phyloP scores from a whole-genome alignment of 768 basidiomycete genomes.

The Floccularia luteovirens region DNA sequence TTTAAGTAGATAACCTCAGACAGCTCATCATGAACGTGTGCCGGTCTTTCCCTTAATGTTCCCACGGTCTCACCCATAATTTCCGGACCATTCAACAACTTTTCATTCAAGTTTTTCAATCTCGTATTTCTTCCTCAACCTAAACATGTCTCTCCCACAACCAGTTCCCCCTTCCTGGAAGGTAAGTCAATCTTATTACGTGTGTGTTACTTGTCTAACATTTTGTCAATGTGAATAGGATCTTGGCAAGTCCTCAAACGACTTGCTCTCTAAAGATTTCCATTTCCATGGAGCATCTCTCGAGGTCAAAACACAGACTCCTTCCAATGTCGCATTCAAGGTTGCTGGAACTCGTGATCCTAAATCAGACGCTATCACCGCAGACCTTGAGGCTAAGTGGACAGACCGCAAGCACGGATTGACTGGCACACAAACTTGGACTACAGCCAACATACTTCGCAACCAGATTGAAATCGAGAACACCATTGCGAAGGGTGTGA shows the following conservation, averaged over 20 bases:
- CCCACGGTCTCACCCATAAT: slow-evolving; percentile 4
- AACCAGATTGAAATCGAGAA: slow-evolving; percentile 93
- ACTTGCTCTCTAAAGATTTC: slow-evolving; percentile 91
- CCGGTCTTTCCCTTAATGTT: slow-evolving; percentile 8
- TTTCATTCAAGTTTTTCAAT: not conserved
- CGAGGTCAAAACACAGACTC: slow-evolving; percentile 86
- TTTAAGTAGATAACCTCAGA: too few relatives aligned
- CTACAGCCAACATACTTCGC: slow-evolving; percentile 87
- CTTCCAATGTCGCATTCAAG: slow-evolving; percentile 89
- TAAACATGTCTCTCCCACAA: slow-evolving; percentile 83
- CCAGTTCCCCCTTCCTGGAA: slow-evolving; percentile 98
- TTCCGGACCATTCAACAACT: not conserved
- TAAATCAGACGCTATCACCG: slow-evolving; percentile 65
- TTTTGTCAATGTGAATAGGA: slow-evolving; percentile 41
- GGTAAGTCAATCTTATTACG: slow-evolving; percentile 32
- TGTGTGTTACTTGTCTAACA: not conserved
- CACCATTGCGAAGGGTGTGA: slow-evolving; percentile 95
- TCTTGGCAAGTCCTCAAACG: slow-evolving; percentile 95
- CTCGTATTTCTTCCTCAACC: not conserved
- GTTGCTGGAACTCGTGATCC: slow-evolving; percentile 79
- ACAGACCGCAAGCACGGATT: slow-evolving; percentile 87
- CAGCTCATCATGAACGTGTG: slow-evolving; percentile 1
- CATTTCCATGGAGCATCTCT: slow-evolving; percentile 64
- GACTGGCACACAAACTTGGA: slow-evolving; percentile 93
- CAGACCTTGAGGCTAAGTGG: slow-evolving; percentile 96